Conservation (phyloP, 2,329 filamentous ascomycete species). For the Aspergillus terreus region DNA sequence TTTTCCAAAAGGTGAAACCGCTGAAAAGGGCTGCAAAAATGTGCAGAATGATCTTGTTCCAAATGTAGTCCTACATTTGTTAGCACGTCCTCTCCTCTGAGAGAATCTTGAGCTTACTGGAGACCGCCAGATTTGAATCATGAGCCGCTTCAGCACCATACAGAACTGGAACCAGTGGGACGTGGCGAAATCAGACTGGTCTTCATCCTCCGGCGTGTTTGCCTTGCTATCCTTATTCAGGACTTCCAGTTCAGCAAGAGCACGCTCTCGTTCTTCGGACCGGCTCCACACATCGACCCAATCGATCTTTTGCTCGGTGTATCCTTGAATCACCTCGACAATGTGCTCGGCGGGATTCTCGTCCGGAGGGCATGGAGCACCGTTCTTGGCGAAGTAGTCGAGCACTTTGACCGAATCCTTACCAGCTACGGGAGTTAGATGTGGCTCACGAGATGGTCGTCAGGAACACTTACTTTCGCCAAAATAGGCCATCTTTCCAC, state of each 20-base stretch:
- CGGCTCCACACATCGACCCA: conserved; percentile 33
- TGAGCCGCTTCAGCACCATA: conserved; percentile 32
- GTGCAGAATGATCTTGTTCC: conserved; percentile 51
- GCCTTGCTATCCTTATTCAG: conserved; percentile 21
- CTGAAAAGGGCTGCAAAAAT: conserved; percentile 56
- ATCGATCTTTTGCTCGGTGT: conserved; percentile 18
- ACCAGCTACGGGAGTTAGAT: conserved; percentile 19
- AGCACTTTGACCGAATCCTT: conserved; percentile 39
- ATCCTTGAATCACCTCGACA: conserved; percentile 35
- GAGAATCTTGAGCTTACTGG: conserved; percentile 19
- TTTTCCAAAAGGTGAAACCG: conserved; percentile 60
- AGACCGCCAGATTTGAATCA: conserved; percentile 31
- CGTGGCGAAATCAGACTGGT: conserved; percentile 36
- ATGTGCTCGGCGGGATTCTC: conserved; percentile 53
- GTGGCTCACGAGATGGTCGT: background rate
- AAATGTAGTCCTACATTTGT: conserved; percentile 36
- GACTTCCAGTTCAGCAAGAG: conserved; percentile 22
- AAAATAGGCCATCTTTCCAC: conserved; percentile 65
- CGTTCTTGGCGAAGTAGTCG: conserved; percentile 52
- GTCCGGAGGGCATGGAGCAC: conserved; percentile 50
- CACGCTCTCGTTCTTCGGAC: conserved; percentile 25
- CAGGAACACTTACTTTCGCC: conserved; percentile 46
- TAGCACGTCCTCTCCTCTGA: background rate
- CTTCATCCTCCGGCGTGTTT: conserved; percentile 23
- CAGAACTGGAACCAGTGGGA: conserved; percentile 39